Conservation (phyloP, 2,329 filamentous ascomycete species). For the Pseudopithomyces maydicus region DNA sequence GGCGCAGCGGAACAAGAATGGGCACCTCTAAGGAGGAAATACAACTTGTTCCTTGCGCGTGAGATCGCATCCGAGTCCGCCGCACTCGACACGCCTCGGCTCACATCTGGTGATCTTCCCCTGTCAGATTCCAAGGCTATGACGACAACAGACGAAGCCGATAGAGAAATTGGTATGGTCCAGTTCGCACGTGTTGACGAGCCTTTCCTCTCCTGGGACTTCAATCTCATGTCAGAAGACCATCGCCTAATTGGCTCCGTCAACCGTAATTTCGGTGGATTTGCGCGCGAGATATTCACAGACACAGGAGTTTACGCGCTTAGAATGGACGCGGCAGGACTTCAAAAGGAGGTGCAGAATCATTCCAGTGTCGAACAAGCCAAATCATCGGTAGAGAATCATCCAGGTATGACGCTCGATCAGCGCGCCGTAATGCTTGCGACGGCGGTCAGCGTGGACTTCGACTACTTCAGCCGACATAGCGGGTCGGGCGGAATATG, state of each 20-base stretch:
- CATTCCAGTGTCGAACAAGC: conserved; percentile 43
- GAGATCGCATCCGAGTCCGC: conserved; percentile 44
- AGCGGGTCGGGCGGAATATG: conserved; percentile 54
- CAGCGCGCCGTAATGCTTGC: conserved; percentile 70
- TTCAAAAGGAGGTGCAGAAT: conserved; percentile 46
- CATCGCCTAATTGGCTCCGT: conserved; percentile 62
- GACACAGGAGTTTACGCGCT: conserved; percentile 69
- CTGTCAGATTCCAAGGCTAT: conserved; percentile 56
- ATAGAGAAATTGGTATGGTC: conserved; percentile 52
- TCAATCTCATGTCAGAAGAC: conserved; percentile 60
- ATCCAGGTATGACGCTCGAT: conserved; percentile 65
- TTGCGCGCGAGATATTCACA: conserved; percentile 68
- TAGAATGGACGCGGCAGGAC: conserved; percentile 64
- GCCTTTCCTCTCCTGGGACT: conserved; percentile 69
- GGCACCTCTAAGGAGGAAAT: conserved; percentile 66
- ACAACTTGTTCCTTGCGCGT: conserved; percentile 67
- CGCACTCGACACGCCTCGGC: conserved; percentile 42
- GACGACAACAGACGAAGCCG: conserved; percentile 46
- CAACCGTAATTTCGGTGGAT: conserved; percentile 67
- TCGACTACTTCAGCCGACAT: conserved; percentile 70
- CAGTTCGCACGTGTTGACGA: conserved; percentile 69
- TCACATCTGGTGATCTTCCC: conserved; percentile 52
- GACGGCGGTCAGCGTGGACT: conserved; percentile 68
- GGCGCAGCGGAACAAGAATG: conserved; percentile 68
- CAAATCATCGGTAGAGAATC: conserved; percentile 20